A percentile compares a stretch with the other conserved stretches of the same genome.
These are phyloP conservation scores for Leucocoprinus sp. DNA, from an alignment of 768 basidiomycete species.

Conservation along the genomic window DNA sequence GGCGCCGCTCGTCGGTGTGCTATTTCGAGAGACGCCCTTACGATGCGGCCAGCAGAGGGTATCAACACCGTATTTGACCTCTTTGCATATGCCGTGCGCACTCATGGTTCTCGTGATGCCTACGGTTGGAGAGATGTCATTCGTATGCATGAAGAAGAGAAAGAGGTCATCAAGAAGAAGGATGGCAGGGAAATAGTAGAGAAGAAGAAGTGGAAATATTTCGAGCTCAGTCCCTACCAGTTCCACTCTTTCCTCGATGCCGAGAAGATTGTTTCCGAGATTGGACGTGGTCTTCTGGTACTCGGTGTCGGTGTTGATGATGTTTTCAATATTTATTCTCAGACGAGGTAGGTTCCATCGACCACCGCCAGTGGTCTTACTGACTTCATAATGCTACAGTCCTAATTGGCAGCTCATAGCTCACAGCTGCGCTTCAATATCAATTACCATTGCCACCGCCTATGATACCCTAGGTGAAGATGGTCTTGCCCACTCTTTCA, in stretches of 20 bases:
- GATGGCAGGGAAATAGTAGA: slow-evolving; percentile 78
- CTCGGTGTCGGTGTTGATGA: slow-evolving; percentile 60
- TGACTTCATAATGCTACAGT: slow-evolving; percentile 4
- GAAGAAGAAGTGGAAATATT: slow-evolving; percentile 96
- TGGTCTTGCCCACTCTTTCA: slow-evolving; percentile 84
- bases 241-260: slow-evolving; percentile 71
- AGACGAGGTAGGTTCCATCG: slow-evolving; percentile 55
- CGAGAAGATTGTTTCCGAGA: slow-evolving; percentile 50
- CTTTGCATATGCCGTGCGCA: slow-evolving; percentile 62
- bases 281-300: slow-evolving; percentile 66
- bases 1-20: slow-evolving; percentile 50
- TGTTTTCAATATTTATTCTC: slow-evolving; percentile 86
- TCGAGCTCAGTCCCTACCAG: slow-evolving; percentile 84
- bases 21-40: slow-evolving; percentile 45
- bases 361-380: background rate
- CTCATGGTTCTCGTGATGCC: slow-evolving; percentile 67
- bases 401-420: slow-evolving; percentile 82
- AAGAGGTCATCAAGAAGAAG: slow-evolving; percentile 78
- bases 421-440: slow-evolving; percentile 72
- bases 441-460: slow-evolving; percentile 83
- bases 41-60: slow-evolving; percentile 62
- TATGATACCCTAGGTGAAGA: slow-evolving; percentile 92
- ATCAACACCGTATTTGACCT: slow-evolving; percentile 80
- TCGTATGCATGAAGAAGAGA: slow-evolving; percentile 72
- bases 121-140: slow-evolving; percentile 75